phyloP scores from a whole-genome alignment of 176 grass and related monocot species.

The Tuctoria greenei region DNA sequence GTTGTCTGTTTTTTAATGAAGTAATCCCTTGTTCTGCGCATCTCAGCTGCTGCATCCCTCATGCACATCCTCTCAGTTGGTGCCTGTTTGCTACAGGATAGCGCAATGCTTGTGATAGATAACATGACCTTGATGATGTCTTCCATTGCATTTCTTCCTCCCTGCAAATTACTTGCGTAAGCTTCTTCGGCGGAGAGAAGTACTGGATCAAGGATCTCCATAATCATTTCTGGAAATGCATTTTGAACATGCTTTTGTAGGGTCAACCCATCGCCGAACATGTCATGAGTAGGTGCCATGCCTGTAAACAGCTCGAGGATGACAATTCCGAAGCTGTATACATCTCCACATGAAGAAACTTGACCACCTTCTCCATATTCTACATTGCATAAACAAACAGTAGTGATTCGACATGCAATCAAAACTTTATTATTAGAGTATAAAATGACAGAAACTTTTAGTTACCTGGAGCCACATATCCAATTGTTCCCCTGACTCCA shows the following conservation, averaged over 20 bases:
- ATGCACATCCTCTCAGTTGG: constrained; percentile 34
- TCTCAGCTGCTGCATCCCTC: constrained; percentile 17
- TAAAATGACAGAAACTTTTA: too few relatives aligned
- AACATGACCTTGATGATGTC: constrained; percentile 14
- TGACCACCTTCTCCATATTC: constrained; percentile 30
- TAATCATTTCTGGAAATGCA: constrained; percentile 14
- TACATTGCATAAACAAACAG: background rate
- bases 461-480: constrained; percentile 56
- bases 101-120: background rate
- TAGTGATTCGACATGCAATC: background rate
- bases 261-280: constrained; percentile 27
- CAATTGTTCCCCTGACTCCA: constrained; percentile 50
- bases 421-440: background rate
- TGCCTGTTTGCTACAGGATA: constrained; percentile 24
- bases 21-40: constrained; percentile 3
- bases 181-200: background rate
- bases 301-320: constrained; percentile 47
- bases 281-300: constrained; percentile 28
- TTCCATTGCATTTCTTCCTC: background rate
- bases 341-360: constrained; percentile 34
- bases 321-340: constrained; percentile 51
- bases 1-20: background rate
- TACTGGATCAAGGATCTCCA: constrained; percentile 18
- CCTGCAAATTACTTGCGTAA: background rate
- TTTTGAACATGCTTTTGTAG: constrained; percentile 14